These are phyloP conservation scores for Colletotrichum cuscutae DNA, from an alignment of 2,329 filamentous ascomycete genomes.

Conservation along the genomic window DNA sequence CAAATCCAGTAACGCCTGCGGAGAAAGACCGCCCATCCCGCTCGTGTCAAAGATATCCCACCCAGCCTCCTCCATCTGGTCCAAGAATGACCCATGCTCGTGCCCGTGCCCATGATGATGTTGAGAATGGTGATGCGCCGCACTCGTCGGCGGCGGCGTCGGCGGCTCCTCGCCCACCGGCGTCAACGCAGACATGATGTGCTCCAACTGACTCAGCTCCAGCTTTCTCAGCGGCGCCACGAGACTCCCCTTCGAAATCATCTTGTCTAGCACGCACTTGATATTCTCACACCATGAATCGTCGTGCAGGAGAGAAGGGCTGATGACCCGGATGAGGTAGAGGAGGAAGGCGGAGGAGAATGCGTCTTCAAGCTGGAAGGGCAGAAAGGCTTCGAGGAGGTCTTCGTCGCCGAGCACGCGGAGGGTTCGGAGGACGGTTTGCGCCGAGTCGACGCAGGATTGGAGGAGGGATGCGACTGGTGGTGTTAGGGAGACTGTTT, in stretches of 20 bases:
- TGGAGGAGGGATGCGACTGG: conserved; percentile 32
- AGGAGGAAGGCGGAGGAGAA: conserved; percentile 53
- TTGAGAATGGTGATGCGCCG: conserved; percentile 12
- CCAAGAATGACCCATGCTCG: conserved; percentile 23
- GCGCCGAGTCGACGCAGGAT: conserved; percentile 35
- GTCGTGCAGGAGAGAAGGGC: conserved; percentile 47
- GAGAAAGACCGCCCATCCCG: conserved; percentile 44
- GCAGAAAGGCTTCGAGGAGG: conserved; percentile 49
- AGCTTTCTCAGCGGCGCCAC: conserved; percentile 49
- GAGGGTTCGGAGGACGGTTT: conserved; percentile 33
- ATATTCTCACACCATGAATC: conserved; percentile 49
- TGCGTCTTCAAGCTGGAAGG: conserved; percentile 53
- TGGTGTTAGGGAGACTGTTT: conserved; percentile 21
- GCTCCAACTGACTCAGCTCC: conserved; percentile 50
- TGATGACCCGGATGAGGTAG: conserved; percentile 44
- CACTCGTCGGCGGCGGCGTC: conserved; percentile 29
- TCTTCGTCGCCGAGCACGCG: conserved; percentile 39
- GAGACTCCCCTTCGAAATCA: conserved; percentile 49
- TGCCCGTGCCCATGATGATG: conserved; percentile 23
- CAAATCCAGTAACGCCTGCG: conserved; percentile 43
- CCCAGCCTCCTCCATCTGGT: conserved; percentile 33
- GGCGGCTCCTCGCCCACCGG: conserved; percentile 38
- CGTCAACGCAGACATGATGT: conserved; percentile 47
- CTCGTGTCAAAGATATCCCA: conserved; percentile 46
- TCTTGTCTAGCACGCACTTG: conserved; percentile 47